Evolutionary conservation across 2,329 filamentous ascomycete genomes (phyloP), one percentile per base, ranked within the genome.

Genomic region (Aureobasidium pullulans): DNA sequence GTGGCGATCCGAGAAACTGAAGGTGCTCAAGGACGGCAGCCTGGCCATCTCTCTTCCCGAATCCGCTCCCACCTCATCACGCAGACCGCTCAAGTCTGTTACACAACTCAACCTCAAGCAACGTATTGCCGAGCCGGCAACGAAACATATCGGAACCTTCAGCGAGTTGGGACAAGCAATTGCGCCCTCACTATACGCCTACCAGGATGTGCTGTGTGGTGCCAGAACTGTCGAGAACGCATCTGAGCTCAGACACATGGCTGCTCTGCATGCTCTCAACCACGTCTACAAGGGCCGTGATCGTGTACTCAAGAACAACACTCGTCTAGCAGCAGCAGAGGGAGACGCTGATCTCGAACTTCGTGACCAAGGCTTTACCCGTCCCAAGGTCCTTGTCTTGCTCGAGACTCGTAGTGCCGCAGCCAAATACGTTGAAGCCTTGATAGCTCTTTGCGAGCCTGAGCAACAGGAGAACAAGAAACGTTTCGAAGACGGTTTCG

Each of bases 401-500:
- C 78, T 96, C 0, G 93, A 94, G 3, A 97, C 94, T 0, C 84
- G 92, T 59, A 86, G 96, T 68, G 87, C 91, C 0, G 96, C 90
- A 65, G 87, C 88, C 31, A 84, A 85, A 52, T 86, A 89, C 66
- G 79, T 96, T 39, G 84, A 95, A 50, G 83, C 82, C 42, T 90
- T 99, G 46, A 86, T 87, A 43, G 80, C 84, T 5, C 75, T 96
- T 28, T 89, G 86, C 73, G 81, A 87, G 62, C 88, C 90, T 0
- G 92, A 96, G 60, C 92, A 96, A 68, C 90, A 96, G 71, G 94
- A 97, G 72, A 96, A 97, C 75, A 88, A 89, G 66, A 94, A 95
- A 72, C 85, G 94, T 0, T 97, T 99, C 68, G 81, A 93, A 39
- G 92, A 96, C 59, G 84, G 83, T 1, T 99, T 92, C 72, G 80